These are phyloP conservation scores for Staphylotrichum longicolle DNA, from an alignment of 495 filamentous ascomycete genomes.

Conservation along the genomic window DNA sequence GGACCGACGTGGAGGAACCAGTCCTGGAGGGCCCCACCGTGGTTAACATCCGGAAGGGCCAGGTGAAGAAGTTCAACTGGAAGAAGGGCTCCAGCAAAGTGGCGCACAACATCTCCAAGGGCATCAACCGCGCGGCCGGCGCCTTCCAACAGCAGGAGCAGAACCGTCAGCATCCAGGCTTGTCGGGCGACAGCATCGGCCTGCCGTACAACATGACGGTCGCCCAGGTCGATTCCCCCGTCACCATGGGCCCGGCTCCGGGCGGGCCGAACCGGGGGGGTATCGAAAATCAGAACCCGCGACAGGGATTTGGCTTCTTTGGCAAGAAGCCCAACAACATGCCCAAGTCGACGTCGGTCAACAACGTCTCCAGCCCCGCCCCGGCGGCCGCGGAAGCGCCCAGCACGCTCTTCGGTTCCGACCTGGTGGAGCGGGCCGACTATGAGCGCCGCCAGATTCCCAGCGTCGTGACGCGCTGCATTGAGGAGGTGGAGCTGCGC, in stretches of 20 bases:
- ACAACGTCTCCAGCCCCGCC: slow-evolving; percentile 46
- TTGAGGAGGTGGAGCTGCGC: slow-evolving; percentile 93
- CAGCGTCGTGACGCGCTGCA: slow-evolving; percentile 85
- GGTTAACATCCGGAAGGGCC: slow-evolving; percentile 86
- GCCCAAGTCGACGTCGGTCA: slow-evolving; percentile 53
- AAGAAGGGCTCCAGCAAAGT: slow-evolving; percentile 93
- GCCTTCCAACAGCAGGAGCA: slow-evolving; percentile 48
- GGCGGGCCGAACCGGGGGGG: slow-evolving; percentile 29
- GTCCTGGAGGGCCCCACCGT: slow-evolving; percentile 80
- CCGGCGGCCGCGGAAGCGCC: slow-evolving; percentile 53
- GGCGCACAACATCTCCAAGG: slow-evolving; percentile 90
- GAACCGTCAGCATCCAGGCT: slow-evolving; percentile 48
- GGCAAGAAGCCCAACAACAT: slow-evolving; percentile 45
- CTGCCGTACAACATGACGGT: slow-evolving; percentile 62
- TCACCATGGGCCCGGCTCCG: slow-evolving; percentile 25
- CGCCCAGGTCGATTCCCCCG: slow-evolving; percentile 47
- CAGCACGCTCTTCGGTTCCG: slow-evolving; percentile 80
- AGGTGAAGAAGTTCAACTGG: slow-evolving; percentile 96
- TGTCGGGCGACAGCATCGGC: slow-evolving; percentile 55
- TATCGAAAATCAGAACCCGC: slow-evolving; percentile 48
- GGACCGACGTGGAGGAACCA: slow-evolving; percentile 64
- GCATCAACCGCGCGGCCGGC: slow-evolving; percentile 77
- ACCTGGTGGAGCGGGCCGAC: slow-evolving; percentile 80
- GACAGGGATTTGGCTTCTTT: slow-evolving; percentile 77
- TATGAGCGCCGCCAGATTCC: slow-evolving; percentile 89